phyloP scores from a whole-genome alignment of 768 basidiomycete genomes.

The Hericium rajendrae region DNA sequence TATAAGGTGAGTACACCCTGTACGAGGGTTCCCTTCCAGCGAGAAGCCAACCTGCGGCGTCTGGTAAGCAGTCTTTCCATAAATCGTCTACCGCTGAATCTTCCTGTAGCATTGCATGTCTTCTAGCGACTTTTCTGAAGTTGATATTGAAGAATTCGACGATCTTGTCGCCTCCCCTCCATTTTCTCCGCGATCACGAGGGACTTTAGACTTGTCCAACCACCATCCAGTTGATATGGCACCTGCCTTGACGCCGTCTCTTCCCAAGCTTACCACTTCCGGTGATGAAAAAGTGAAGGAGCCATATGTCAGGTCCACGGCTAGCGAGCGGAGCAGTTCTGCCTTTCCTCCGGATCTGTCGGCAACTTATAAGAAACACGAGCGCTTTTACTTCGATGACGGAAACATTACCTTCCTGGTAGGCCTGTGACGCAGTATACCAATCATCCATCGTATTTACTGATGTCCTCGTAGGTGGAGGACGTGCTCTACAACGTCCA shows the following conservation, averaged over 20 bases:
- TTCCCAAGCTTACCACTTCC: neutral
- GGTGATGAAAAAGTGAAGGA: too few relatives aligned
- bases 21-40: too few relatives aligned
- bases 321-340: neutral
- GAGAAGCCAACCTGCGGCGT: too few relatives aligned
- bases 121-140: neutral
- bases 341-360: neutral
- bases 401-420: neutral
- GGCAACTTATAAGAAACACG: neutral
- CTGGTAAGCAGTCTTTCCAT: too few relatives aligned
- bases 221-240: too few relatives aligned
- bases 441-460: too few relatives aligned
- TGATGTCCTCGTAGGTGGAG: slow-evolving; percentile 2
- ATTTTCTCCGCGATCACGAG: too few relatives aligned
- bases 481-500: slow-evolving; percentile 6
- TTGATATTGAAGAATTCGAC: neutral
- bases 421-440: neutral
- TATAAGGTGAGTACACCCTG: too few relatives aligned
- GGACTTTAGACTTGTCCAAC: too few relatives aligned
- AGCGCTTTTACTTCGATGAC: neutral
- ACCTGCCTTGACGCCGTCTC: neutral
- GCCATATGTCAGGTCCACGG: neutral
- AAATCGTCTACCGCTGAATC: neutral
- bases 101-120: neutral
- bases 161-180: too few relatives aligned